Conservation (phyloP, 768 basidiomycete genomes). For the Calvatia gigantea region DNA sequence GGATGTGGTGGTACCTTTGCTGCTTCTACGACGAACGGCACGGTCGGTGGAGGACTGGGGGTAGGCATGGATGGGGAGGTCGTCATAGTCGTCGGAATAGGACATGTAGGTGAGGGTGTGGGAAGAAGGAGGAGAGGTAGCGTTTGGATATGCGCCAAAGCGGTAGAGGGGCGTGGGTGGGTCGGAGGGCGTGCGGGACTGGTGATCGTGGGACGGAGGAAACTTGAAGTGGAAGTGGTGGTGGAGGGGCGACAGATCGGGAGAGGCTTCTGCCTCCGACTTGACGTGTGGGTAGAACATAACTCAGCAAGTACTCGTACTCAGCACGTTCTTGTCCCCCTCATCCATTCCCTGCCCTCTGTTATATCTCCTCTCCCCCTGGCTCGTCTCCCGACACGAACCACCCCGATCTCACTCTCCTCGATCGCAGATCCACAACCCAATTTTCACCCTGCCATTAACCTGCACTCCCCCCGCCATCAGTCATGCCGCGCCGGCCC, state of each 20-base stretch:
- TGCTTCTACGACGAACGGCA: constrained; percentile 66
- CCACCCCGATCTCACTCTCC: constrained; percentile 1
- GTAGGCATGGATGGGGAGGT: constrained; percentile 19
- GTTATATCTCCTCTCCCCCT: constrained; percentile 2
- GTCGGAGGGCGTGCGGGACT: constrained; percentile 30
- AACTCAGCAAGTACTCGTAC: neutral
- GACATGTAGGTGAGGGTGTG: constrained; percentile 28
- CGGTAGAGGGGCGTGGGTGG: constrained; percentile 30
- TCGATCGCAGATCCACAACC: constrained; percentile 9
- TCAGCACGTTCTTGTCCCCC: no score
- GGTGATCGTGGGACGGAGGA: constrained; percentile 24
- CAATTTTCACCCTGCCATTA: constrained; percentile 6
- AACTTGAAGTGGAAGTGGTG: constrained; percentile 36
- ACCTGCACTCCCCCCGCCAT: neutral
- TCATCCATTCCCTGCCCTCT: neutral
- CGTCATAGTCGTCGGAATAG: constrained; percentile 64
- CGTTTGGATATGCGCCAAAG: constrained; percentile 22
- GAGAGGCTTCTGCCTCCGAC: constrained; percentile 40
- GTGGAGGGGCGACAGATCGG: constrained; percentile 37
- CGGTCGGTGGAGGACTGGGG: constrained; percentile 39
- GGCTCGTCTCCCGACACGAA: constrained; percentile 10
- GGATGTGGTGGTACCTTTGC: constrained; percentile 52
- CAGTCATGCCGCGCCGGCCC: constrained; percentile 1
- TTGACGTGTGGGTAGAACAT: constrained; percentile 30
- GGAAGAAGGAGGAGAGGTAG: constrained; percentile 15